Conservation (phyloP, 306 rosid species). For the Trifolium repens region DNA sequence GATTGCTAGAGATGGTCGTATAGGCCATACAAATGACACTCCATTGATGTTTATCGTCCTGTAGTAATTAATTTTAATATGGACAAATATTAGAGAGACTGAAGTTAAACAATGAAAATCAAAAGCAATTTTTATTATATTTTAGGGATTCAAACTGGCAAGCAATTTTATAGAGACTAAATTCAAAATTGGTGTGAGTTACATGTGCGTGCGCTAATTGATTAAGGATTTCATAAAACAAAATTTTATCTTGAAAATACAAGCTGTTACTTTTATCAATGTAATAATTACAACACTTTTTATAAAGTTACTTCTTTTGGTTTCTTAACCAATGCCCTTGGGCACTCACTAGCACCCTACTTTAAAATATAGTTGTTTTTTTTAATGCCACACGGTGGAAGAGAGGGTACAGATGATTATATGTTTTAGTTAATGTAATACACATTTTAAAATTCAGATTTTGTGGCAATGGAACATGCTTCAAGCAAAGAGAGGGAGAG, state of each 20-base stretch:
- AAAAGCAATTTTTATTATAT: neutral
- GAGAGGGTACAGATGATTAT: slow-evolving; percentile 1
- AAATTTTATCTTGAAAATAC: too few relatives aligned
- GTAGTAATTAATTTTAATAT: neutral
- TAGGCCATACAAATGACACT: slow-evolving; percentile 14
- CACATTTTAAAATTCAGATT: slow-evolving; percentile 47
- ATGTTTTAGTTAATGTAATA: slow-evolving; percentile 20
- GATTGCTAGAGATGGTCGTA: slow-evolving; percentile 28
- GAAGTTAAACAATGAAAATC: neutral
- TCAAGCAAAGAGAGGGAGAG: slow-evolving; percentile 36
- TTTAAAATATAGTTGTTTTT: slow-evolving; percentile 2
- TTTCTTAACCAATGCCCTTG: too few relatives aligned
- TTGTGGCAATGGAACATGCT: slow-evolving; percentile 39
- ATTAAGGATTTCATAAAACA: too few relatives aligned
- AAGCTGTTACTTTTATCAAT: too few relatives aligned
- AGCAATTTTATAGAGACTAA: neutral
- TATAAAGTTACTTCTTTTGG: too few relatives aligned
- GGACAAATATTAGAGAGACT: neutral
- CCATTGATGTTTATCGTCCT: slow-evolving; percentile 2
- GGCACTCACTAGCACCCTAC: too few relatives aligned
- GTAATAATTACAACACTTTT: too few relatives aligned
- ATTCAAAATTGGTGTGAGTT: slow-evolving; percentile 4
- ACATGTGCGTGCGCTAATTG: neutral
- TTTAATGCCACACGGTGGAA: slow-evolving; percentile 24
- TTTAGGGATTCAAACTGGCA: neutral